phyloP scores from a whole-genome alignment of 2,329 filamentous ascomycete species.

The Didymellaceae sp. region DNA sequence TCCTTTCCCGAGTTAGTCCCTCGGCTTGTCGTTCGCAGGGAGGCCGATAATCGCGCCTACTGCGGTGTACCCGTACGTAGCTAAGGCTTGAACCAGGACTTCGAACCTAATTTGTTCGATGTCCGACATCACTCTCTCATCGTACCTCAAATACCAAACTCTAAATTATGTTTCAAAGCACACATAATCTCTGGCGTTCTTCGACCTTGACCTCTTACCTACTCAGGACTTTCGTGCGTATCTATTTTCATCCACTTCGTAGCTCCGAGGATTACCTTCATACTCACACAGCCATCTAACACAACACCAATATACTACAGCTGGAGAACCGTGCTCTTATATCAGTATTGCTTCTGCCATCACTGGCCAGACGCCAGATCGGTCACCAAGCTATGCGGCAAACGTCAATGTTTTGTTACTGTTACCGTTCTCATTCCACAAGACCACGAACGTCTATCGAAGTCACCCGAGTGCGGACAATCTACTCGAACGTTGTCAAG shows the following conservation, averaged over 20 bases:
- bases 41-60: constrained; percentile 4
- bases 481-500: too few species aligned
- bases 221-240: constrained; percentile 3
- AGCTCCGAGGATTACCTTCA: constrained; percentile 7
- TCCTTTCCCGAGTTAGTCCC: constrained; percentile 10
- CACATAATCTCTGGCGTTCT: constrained; percentile 4
- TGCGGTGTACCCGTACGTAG: constrained; percentile 10
- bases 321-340: neutral
- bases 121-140: constrained; percentile 9
- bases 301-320: neutral
- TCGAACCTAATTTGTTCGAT: constrained; percentile 10
- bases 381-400: constrained; percentile 9
- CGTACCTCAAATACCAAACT: neutral
- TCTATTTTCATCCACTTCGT: constrained; percentile 5
- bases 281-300: neutral
- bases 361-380: neutral
- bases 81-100: constrained; percentile 10
- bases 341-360: constrained; percentile 1
- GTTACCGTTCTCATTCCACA: constrained; percentile 1
- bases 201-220: constrained; percentile 6
- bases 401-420: neutral
- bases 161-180: constrained; percentile 5
- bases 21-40: constrained; percentile 6
- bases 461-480: too few species aligned
- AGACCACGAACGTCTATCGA: constrained; percentile 27